Base-by-base conservation (phyloP, 352 stramenopile species). In the Pythium chondricola region DNA sequence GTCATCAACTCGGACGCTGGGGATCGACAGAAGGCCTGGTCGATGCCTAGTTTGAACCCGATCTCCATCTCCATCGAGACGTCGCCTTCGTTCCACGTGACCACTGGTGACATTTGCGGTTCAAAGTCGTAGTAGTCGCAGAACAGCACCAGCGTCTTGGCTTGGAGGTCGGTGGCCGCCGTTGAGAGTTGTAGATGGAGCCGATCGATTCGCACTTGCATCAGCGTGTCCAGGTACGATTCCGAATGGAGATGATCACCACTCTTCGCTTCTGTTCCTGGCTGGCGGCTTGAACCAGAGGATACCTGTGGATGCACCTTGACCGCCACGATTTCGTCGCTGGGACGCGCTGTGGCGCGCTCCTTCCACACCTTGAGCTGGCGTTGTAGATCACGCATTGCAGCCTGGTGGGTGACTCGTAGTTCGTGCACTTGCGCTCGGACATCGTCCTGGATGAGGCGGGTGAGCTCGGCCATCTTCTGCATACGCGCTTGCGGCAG, bases 61-160 rank as follows among this genome's bases (percentile, higher is more conserved):
- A 76, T 50, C 0, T 52, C 51, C 30, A 76, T 53, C 16, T 76
- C 67, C 2, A 71, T 17, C 4, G 20, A 16, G 3, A 27, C 17
- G 20, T 26, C 7, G 6, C 44, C 13, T 33, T 16, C 0, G 13
- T 17, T 10, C 6, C 54, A 30, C 13, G 46, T 24, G 27, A 66
- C 52, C 29, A 69, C 41, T 9, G 63, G 63, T 2, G 67, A 76
- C 16, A 58, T 13, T 30, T 76, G 67, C 1, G 63, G 56, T 33
- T 76, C 67, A 44, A 71, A 76, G 33, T 76, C 67, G 18, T 60
- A 73, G 21, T 66, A 76, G 49, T 76, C 67, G 52, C 63, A 73
- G 2, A 71, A 52, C 6, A 76, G 5, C 2, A 64, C 43, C 17
- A 61, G 48, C 3, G 29, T 43, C 2, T 20, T 16, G 6, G 42